phyloP scores from a whole-genome alignment of 306 rosid species.

The Trifolium pratense region DNA sequence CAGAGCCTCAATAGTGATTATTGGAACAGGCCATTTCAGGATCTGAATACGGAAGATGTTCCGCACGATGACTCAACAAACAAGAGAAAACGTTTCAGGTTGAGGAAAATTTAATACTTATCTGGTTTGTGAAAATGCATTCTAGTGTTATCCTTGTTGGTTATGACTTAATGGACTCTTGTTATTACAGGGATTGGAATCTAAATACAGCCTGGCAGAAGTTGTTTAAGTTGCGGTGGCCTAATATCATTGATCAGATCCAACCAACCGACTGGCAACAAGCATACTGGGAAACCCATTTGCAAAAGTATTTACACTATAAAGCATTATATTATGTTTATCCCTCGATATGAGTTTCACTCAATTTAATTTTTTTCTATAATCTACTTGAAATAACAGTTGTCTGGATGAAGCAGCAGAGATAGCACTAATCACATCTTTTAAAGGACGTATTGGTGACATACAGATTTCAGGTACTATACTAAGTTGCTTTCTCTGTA shows the following conservation, averaged over 20 bases:
- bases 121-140: conserved; percentile 23
- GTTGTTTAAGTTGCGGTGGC: conserved; percentile 65
- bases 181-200: conserved; percentile 55
- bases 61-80: conserved; percentile 41
- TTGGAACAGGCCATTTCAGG: conserved; percentile 57
- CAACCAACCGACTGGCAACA: conserved; percentile 70
- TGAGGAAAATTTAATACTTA: conserved; percentile 34
- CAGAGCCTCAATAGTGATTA: conserved; percentile 1
- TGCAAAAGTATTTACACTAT: conserved; percentile 65
- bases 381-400: conserved; percentile 54
- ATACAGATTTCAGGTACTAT: conserved; percentile 69
- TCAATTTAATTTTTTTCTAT: conserved; percentile 41
- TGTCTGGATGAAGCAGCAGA: conserved; percentile 88
- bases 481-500: conserved; percentile 10
- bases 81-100: conserved; percentile 79
- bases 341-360: conserved; percentile 18
- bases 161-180: conserved; percentile 22
- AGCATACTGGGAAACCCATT: conserved; percentile 82
- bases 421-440: conserved; percentile 66
- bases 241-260: conserved; percentile 43
- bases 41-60: conserved; percentile 44
- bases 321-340: conserved; percentile 1
- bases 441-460: conserved; percentile 65
- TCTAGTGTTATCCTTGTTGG: conserved; percentile 25
- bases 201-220: conserved; percentile 64